phyloP scores from a whole-genome alignment of 2,329 filamentous ascomycete genomes.

The Chalara sp. region DNA sequence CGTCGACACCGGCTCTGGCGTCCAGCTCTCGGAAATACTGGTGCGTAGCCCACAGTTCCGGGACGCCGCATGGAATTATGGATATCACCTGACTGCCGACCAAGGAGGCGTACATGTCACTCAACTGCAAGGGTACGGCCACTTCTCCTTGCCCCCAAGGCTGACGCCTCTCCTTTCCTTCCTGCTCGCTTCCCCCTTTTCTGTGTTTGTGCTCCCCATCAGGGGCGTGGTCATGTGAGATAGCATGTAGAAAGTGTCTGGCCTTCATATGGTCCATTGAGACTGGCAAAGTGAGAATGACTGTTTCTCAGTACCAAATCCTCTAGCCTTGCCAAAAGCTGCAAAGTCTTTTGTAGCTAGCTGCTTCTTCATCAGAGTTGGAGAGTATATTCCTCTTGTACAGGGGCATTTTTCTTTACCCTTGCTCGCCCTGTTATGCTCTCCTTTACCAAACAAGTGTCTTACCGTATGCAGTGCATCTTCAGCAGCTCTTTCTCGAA shows the following conservation, averaged over 20 bases:
- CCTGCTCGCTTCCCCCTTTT: conserved; percentile 5
- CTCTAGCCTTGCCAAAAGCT: too few species aligned
- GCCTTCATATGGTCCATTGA: not conserved
- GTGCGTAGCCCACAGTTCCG: conserved; percentile 90
- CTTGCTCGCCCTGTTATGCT: not conserved
- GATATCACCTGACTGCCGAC: conserved; percentile 61
- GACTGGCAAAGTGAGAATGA: too few species aligned
- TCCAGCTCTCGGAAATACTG: conserved; percentile 65
- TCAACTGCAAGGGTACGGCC: conserved; percentile 66
- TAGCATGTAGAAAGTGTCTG: too few species aligned
- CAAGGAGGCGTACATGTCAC: conserved; percentile 76
- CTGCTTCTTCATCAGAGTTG: too few species aligned
- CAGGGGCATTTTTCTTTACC: not conserved
- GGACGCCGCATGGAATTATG: conserved; percentile 82
- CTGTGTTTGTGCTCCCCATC: not conserved
- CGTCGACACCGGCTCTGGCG: conserved; percentile 51
- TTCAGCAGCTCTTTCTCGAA: conserved; percentile 46
- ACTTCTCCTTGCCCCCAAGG: not conserved
- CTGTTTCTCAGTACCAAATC: too few species aligned
- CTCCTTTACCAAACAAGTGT: not conserved
- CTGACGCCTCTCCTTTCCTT: conserved; percentile 7
- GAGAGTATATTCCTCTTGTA: not conserved
- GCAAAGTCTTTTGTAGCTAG: too few species aligned
- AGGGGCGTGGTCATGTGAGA: not conserved
- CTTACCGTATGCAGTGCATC: conserved; percentile 1